Base-by-base conservation (phyloP, 2,329 filamentous ascomycete species). In the Cytospora chrysosperma region DNA sequence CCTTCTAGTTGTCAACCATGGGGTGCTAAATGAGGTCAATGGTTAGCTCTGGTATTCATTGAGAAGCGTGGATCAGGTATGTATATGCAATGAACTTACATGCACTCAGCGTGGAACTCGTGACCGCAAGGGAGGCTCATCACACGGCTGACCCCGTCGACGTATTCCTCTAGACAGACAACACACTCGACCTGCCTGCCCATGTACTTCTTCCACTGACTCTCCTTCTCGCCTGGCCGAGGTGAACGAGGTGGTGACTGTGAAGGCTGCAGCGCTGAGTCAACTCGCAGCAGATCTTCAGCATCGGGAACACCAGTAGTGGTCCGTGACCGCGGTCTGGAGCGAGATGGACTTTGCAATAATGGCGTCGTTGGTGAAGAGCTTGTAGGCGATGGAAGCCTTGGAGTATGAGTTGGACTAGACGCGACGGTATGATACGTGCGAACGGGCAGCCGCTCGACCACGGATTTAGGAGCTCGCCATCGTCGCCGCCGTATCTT, bases 101-200 rank as follows among this genome's bases (percentile, higher is more conserved):
- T 98, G 93, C 95, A 99, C 74, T 96, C 93, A 30, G 84, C 94
- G 75, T 99, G 95, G 76, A 98, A 99, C 72, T 99, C 95, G 75
- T 99, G 95, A 40, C 95, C 95, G 76, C 95, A 99, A 10, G 95
- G 95, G 64, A 99, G 79, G 73, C 93, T 96, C 95, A 99, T 99
- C 47, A 99, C 94, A 72, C 88, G 87, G 74, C 93, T 97, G 70
- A 97, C 88, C 47, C 95, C 95, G 75, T 97, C 93, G 26, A 97
- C 82, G 72, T 98, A 99, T 74, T 99, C 95, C 73, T 99, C 95
- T 37, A 99, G 79, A 71, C 95, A 99, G 2, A 99, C 94, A 15
- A 97, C 94, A 73, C 95, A 99, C 75, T 99, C 95, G 10, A 92
- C 87, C 74, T 89, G 86, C 49, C 83, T 79, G 6, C 85, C 83